Evolutionary conservation across 78 protist species (phyloP).

Genomic region (Chrysochromulina tobinii): DNA sequence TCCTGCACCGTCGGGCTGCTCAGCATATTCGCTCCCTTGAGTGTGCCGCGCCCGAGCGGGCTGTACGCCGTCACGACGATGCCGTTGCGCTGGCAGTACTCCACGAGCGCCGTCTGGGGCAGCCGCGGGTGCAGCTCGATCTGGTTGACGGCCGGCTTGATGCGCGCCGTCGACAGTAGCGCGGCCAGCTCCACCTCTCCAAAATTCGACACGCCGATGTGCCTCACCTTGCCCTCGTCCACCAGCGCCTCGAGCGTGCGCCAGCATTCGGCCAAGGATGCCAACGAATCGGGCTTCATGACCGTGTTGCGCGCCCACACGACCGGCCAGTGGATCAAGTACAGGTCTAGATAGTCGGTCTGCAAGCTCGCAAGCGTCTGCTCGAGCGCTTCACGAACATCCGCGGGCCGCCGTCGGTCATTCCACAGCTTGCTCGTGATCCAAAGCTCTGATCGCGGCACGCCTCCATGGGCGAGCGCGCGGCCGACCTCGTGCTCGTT

Average conservation of each 20-base stretch:
- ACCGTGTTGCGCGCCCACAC: too few relatives aligned
- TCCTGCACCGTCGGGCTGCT: too few relatives aligned
- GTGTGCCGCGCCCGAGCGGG: slow-evolving; percentile 1
- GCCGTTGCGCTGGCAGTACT: neutral
- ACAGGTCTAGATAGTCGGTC: neutral
- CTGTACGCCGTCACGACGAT: neutral
- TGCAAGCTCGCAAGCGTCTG: neutral
- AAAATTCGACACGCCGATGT: slow-evolving; percentile 74
- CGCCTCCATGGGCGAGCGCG: neutral
- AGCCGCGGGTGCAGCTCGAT: slow-evolving; percentile 44
- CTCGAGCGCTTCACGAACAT: neutral
- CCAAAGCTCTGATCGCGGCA: neutral
- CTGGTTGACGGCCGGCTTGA: slow-evolving; percentile 67
- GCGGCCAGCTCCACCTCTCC: slow-evolving; percentile 39
- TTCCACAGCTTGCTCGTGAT: neutral
- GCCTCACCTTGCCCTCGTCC: slow-evolving; percentile 22
- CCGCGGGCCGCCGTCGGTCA: neutral
- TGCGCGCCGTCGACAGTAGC: neutral
- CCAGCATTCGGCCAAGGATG: neutral
- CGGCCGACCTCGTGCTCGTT: slow-evolving; percentile 1
- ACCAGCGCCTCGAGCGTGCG: slow-evolving; percentile 58
- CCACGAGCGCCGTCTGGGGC: neutral
- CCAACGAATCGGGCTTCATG: neutral
- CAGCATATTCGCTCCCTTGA: too few relatives aligned
- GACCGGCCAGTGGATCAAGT: slow-evolving; percentile 4